These are phyloP conservation scores for Aspergillus funiculosus DNA, from an alignment of 495 filamentous ascomycete genomes.

Conservation along the genomic window DNA sequence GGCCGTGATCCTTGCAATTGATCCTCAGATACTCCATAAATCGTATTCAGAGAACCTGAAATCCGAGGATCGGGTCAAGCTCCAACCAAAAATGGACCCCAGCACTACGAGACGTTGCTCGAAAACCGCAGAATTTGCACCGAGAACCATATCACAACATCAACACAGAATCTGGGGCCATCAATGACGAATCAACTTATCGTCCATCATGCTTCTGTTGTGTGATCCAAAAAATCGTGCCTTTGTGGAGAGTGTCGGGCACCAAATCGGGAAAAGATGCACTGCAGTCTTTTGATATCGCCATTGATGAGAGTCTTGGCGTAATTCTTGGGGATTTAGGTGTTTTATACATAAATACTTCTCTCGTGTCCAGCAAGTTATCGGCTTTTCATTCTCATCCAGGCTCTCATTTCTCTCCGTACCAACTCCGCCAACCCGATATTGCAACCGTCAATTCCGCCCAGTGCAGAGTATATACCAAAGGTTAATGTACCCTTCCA, in stretches of 20 bases:
- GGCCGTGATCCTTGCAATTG: no score
- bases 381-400: neutral
- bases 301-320: slow-evolving; percentile 1
- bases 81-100: neutral
- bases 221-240: no score
- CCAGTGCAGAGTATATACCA: slow-evolving; percentile 16
- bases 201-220: neutral
- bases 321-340: neutral
- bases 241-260: slow-evolving; percentile 6
- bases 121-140: no score
- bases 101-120: neutral
- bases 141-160: no score
- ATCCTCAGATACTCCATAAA: neutral
- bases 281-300: slow-evolving; percentile 5
- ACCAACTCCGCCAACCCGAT: no score
- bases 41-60: no score
- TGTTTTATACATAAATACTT: slow-evolving; percentile 2
- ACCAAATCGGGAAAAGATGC: slow-evolving; percentile 5
- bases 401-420: neutral
- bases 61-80: neutral
- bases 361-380: slow-evolving; percentile 19
- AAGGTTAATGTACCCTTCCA: slow-evolving; percentile 56
- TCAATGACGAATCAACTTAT: neutral
- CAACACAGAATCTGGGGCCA: no score
- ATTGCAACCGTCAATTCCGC: neutral